Conservation (phyloP, 2,329 filamentous ascomycete genomes). For the Microthyrium microscopicum region DNA sequence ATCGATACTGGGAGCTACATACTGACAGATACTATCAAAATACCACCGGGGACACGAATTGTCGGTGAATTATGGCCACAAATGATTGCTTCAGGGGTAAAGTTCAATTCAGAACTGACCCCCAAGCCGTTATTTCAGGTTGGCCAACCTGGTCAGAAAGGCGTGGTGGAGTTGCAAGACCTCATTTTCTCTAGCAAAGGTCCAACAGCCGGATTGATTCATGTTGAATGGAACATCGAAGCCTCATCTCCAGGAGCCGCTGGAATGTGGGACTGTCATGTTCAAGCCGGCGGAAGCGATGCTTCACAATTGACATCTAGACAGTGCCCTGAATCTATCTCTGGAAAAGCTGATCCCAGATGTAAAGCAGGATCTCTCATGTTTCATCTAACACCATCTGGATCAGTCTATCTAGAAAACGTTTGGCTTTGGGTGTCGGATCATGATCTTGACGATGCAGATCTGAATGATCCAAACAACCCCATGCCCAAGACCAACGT, state of each 20-base stretch:
- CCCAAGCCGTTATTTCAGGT: conserved; percentile 52
- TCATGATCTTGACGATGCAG: conserved; percentile 64
- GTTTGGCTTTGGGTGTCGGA: conserved; percentile 86
- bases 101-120: conserved; percentile 27
- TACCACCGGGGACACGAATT: conserved; percentile 57
- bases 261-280: conserved; percentile 76
- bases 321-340: conserved; percentile 53
- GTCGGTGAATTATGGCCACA: conserved; percentile 73
- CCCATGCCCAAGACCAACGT: conserved; percentile 74
- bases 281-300: conserved; percentile 63
- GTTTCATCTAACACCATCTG: conserved; percentile 32
- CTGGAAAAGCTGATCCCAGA: conserved; percentile 30
- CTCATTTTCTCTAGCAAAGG: conserved; percentile 55
- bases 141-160: conserved; percentile 44
- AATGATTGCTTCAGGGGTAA: conserved; percentile 54
- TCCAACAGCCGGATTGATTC: conserved; percentile 39
- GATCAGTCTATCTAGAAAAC: conserved; percentile 65
- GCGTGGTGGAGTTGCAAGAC: conserved; percentile 54
- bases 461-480: too few species aligned
- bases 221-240: conserved; percentile 58
- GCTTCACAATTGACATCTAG: conserved; percentile 45
- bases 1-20: conserved; percentile 41
- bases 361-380: conserved; percentile 55
- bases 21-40: conserved; percentile 35
- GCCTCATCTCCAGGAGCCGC: conserved; percentile 36